These are phyloP conservation scores for Ceratocystis harringtonii DNA, from an alignment of 2,329 filamentous ascomycete genomes.

Conservation along the genomic window DNA sequence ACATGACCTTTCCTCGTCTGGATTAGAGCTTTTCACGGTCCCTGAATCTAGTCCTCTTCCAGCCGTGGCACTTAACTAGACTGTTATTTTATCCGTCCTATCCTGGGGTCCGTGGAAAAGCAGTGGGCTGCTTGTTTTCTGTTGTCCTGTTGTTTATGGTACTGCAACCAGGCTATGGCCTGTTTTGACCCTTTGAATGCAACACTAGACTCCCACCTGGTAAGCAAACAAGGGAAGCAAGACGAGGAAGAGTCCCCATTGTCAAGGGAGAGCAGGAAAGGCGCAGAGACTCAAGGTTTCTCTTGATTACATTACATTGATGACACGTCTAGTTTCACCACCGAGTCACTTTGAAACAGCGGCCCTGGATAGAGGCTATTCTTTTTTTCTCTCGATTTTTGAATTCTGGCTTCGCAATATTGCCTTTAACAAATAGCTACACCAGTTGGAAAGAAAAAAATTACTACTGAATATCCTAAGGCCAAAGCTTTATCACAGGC, in stretches of 20 bases:
- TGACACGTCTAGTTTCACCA: neutral
- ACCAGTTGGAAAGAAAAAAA: too few relatives aligned
- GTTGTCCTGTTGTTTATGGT: neutral
- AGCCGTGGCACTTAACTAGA: neutral
- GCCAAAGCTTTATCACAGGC: neutral
- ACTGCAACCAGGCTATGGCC: neutral
- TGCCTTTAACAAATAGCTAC: neutral
- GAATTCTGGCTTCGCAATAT: neutral
- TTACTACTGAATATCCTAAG: neutral
- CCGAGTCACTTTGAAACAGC: neutral
- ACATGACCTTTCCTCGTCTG: neutral
- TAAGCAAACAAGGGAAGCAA: neutral
- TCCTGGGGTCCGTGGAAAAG: neutral
- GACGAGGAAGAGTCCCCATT: neutral
- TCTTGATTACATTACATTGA: neutral
- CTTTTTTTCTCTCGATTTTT: neutral
- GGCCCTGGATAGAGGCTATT: neutral
- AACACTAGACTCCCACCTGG: neutral
- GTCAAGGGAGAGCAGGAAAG: neutral
- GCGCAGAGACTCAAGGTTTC: neutral
- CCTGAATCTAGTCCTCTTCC: constrained; percentile 7
- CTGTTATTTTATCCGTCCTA: neutral
- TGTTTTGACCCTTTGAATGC: constrained; percentile 6
- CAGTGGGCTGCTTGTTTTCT: neutral
- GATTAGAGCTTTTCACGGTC: constrained; percentile 7